Evolutionary conservation across 2,329 filamentous ascomycete genomes (phyloP).

Genomic region (Alternaria triticina): DNA sequence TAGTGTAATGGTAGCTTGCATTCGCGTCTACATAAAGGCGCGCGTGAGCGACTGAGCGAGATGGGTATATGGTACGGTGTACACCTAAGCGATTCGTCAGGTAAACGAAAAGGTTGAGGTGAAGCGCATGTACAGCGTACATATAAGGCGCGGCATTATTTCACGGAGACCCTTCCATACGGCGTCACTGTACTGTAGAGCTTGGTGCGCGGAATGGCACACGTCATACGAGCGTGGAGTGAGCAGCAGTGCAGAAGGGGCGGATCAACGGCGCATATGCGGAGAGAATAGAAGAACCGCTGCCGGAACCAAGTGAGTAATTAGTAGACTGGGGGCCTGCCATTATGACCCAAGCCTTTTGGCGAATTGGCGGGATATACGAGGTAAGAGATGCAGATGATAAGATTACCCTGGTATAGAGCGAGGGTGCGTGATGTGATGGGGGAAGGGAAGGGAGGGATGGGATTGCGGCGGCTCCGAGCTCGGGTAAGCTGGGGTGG

Average conservation of each 20-base stretch:
- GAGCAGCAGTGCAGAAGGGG: background rate
- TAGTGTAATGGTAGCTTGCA: background rate
- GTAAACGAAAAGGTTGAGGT: background rate
- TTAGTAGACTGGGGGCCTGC: background rate
- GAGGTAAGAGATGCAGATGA: constrained; percentile 3
- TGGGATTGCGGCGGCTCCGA: constrained; percentile 1
- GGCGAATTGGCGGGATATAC: background rate
- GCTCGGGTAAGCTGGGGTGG: background rate
- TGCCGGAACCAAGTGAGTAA: background rate
- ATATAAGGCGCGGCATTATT: background rate
- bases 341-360: background rate
- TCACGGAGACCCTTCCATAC: background rate
- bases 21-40: background rate
- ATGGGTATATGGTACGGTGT: background rate
- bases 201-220: background rate
- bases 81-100: background rate
- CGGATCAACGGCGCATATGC: constrained; percentile 1
- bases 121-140: background rate
- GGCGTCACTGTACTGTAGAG: background rate
- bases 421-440: background rate
- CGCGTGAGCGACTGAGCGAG: background rate
- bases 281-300: background rate
- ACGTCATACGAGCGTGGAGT: background rate
- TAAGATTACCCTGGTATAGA: constrained; percentile 13
- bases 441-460: background rate